Percentiles rank a stretch among this genome's conserved stretches.
These are phyloP conservation scores for Dothidotthia symphoricarpi DNA, from an alignment of 2,329 filamentous ascomycete species.

Conservation along the genomic window DNA sequence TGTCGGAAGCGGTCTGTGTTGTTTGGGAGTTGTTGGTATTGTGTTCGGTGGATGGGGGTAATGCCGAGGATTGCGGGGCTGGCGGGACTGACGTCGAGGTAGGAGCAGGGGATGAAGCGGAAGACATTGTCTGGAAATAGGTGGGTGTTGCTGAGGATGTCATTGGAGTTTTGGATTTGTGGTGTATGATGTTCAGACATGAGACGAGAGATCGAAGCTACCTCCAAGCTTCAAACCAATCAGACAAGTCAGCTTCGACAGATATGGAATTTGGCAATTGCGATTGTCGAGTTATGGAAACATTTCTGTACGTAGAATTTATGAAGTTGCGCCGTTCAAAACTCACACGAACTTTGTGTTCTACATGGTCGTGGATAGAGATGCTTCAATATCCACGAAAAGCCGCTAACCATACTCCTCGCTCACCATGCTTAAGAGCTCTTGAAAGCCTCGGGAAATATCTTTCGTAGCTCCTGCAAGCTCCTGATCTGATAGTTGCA, in stretches of 20 bases:
- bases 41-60: conserved; percentile 20
- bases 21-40: conserved; percentile 2
- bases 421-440: conserved; percentile 10
- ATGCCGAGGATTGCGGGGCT: conserved; percentile 29
- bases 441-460: conserved; percentile 88
- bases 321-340: too few relatives aligned
- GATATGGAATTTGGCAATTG: too few relatives aligned
- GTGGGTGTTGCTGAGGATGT: conserved; percentile 23
- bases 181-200: too few relatives aligned
- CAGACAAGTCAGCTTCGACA: too few relatives aligned
- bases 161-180: conserved; percentile 7
- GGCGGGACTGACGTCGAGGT: conserved; percentile 14
- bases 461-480: conserved; percentile 69
- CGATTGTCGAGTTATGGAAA: too few relatives aligned
- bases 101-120: conserved; percentile 10
- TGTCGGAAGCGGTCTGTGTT: not conserved
- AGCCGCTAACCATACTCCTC: too few relatives aligned
- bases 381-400: too few relatives aligned
- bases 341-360: too few relatives aligned
- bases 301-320: too few relatives aligned
- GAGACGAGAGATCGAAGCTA: too few relatives aligned
- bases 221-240: too few relatives aligned
- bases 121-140: conserved; percentile 42
- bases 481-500: conserved; percentile 73
- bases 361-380: too few relatives aligned